Percentiles rank a stretch among this genome's conserved stretches.
phyloP scores from a whole-genome alignment of 2,329 filamentous ascomycete genomes.

The Hymenoscyphus salicellus region DNA sequence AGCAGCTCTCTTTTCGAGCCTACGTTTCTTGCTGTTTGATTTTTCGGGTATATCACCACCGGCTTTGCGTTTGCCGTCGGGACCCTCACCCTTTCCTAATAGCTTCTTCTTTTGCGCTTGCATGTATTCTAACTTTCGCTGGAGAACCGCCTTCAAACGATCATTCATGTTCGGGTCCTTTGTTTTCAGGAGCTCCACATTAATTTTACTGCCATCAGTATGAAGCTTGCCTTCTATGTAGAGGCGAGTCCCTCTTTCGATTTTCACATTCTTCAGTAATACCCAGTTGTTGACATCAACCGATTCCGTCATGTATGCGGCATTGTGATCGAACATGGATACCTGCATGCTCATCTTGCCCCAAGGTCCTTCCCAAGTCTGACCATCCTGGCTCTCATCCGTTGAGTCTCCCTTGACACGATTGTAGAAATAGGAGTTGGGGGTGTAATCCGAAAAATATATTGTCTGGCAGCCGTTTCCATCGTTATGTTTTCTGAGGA shows the following conservation, averaged over 20 bases:
- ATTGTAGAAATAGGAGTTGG: conserved; percentile 60
- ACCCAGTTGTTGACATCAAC: conserved; percentile 62
- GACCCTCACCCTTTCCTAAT: conserved; percentile 36
- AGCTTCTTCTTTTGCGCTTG: conserved; percentile 42
- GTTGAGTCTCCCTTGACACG: conserved; percentile 36
- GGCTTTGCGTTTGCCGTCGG: conserved; percentile 32
- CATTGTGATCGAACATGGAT: conserved; percentile 68
- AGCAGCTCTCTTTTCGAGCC: conserved; percentile 33
- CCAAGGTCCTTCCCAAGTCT: conserved; percentile 69
- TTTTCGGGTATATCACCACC: conserved; percentile 14
- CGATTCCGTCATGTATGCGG: conserved; percentile 51
- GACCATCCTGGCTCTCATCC: conserved; percentile 49
- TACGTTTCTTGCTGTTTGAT: conserved; percentile 26
- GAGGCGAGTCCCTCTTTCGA: conserved; percentile 51
- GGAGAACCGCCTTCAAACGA: conserved; percentile 55
- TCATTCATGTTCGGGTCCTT: conserved; percentile 44
- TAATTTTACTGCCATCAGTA: conserved; percentile 58
- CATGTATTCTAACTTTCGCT: conserved; percentile 51
- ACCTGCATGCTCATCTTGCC: conserved; percentile 71
- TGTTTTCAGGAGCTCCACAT: conserved; percentile 52
- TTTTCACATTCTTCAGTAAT: conserved; percentile 66
- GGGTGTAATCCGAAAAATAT: conserved; percentile 81
- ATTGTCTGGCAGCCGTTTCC: conserved; percentile 52
- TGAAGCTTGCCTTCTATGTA: conserved; percentile 72
- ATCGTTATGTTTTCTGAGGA: conserved; percentile 57